Percentiles rank a stretch among this genome's conserved stretches.
These are phyloP conservation scores for Ceratocystis cacaofunesta DNA, from an alignment of 2,329 filamentous ascomycete genomes.

Conservation along the genomic window DNA sequence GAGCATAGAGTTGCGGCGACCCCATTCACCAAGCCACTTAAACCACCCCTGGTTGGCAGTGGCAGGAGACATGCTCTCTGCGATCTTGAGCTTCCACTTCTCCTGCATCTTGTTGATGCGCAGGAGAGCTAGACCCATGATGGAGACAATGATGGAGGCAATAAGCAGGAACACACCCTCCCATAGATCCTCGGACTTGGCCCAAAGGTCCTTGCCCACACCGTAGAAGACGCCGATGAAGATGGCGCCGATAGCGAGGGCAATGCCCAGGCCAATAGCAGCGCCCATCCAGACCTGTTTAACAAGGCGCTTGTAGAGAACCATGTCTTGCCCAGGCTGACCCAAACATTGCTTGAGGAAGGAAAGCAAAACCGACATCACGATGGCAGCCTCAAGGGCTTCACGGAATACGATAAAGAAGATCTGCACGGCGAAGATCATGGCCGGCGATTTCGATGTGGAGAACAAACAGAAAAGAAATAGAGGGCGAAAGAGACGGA, in stretches of 20 bases:
- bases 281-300: constrained; percentile 60
- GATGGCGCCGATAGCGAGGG: constrained; percentile 47
- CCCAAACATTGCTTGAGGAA: constrained; percentile 70
- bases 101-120: constrained; percentile 61
- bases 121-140: constrained; percentile 60
- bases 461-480: neutral
- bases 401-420: constrained; percentile 89
- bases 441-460: constrained; percentile 40
- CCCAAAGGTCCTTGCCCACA: constrained; percentile 46
- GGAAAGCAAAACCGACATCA: constrained; percentile 72
- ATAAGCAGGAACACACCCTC: constrained; percentile 56
- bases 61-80: constrained; percentile 36
- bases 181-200: constrained; percentile 51
- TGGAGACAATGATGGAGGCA: constrained; percentile 54
- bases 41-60: constrained; percentile 16
- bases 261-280: constrained; percentile 45
- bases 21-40: constrained; percentile 32
- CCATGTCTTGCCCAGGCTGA: constrained; percentile 44
- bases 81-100: constrained; percentile 63
- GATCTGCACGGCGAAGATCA: constrained; percentile 60
- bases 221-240: constrained; percentile 63
- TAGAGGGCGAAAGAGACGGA: neutral
- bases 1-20: constrained; percentile 63
- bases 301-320: constrained; percentile 51
- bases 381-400: constrained; percentile 66